Base-by-base conservation (phyloP, 2,329 filamentous ascomycete species). In the Aspergillus brasiliensis region DNA sequence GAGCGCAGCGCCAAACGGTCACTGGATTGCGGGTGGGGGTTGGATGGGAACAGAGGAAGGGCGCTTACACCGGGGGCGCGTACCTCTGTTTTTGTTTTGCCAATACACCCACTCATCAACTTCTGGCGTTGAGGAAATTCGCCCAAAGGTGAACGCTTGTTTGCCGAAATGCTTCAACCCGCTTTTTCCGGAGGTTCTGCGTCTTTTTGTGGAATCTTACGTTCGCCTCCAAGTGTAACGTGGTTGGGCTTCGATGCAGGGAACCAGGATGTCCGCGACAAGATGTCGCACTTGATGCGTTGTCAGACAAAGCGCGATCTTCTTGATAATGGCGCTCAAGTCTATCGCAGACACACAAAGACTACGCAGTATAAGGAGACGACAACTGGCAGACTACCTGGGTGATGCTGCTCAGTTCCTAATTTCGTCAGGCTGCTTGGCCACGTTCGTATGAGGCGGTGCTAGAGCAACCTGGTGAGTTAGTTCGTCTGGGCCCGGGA, bases 221-320 rank as follows among this genome's bases (percentile, higher is more conserved):
- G 65, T 65, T 66, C 66, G 69, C 64, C 21, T 67, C 64, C 57
- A 67, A 69, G 67, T 74, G 72, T 74, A 74, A 76, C 73, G 73
- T 75, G 74, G 76, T 80, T 78, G 77, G 77, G 77, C 77, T 76
- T 70, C 74, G 73, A 74, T 78, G 77, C 77, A 80, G 75, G 65
- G 67, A 67, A 70, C 66, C 66, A 69, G 72, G 74, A 68, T 73
- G 68, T 69, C 68, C 65, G 69, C 72, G 70, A 72, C 66, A 66
- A 67, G 64, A 67, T 63, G 66, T 66, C 62, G 67, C 62, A 69
- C 67, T 70, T 73, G 75, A 79, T 80, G 77, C 71, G 77, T 77
- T 79, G 77, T 77, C 77, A 76, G 63, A 66, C 61, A 62, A 64
- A 68, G 60, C 59, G 62, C 64, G 58, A 65, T 69, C 64, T 65